These are phyloP conservation scores for Fusarium falciforme DNA, from an alignment of 2,329 filamentous ascomycete genomes.

Conservation along the genomic window DNA sequence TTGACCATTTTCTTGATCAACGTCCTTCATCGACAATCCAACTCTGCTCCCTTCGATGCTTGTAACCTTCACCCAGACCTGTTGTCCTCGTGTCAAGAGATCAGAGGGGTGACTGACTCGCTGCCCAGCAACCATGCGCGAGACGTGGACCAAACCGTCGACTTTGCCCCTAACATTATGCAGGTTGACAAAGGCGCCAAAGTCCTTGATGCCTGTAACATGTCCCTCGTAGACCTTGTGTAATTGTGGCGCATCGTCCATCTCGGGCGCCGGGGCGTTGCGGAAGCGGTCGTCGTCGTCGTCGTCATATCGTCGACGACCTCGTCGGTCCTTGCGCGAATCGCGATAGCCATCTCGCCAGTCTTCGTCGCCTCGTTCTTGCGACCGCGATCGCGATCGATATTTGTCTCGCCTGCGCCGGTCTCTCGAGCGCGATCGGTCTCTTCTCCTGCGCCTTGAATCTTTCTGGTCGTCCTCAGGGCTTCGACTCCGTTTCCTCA, in stretches of 20 bases:
- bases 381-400: constrained; percentile 53
- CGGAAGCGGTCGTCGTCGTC: constrained; percentile 68
- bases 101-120: constrained; percentile 94
- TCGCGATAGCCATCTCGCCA: constrained; percentile 51
- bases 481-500: constrained; percentile 70
- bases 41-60: constrained; percentile 77
- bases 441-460: constrained; percentile 54
- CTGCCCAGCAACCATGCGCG: constrained; percentile 84
- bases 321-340: constrained; percentile 48
- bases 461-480: constrained; percentile 61
- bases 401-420: constrained; percentile 50
- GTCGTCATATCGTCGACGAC: constrained; percentile 54
- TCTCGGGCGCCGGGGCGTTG: constrained; percentile 74
- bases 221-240: constrained; percentile 91
- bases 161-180: constrained; percentile 87
- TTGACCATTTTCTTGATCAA: constrained; percentile 88
- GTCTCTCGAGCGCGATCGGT: constrained; percentile 57
- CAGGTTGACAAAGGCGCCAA: constrained; percentile 95
- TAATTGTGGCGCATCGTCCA: constrained; percentile 84
- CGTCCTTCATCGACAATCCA: constrained; percentile 96
- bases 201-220: constrained; percentile 93
- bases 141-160: constrained; percentile 94
- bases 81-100: constrained; percentile 81
- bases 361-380: constrained; percentile 59
- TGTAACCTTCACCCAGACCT: constrained; percentile 91